Evolutionary conservation across 2,329 filamentous ascomycete species (phyloP).

Genomic region (Orbilia blumenaviensis): DNA sequence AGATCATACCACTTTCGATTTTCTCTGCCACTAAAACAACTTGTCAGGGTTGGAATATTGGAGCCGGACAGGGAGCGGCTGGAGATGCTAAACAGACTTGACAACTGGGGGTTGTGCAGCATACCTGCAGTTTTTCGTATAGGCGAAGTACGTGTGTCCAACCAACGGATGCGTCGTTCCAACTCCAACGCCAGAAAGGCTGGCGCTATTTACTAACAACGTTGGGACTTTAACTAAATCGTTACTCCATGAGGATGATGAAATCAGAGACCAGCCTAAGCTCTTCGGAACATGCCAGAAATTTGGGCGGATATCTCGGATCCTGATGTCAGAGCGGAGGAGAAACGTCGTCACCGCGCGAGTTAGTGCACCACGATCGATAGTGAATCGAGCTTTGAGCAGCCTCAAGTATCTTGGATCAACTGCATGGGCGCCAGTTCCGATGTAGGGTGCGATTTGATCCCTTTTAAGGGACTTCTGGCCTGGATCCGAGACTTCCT

Average conservation of each 20-base stretch:
- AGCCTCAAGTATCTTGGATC: not conserved
- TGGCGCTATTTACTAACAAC: not conserved
- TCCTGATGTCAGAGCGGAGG: not conserved
- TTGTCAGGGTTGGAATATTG: not conserved
- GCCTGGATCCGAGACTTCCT: not conserved
- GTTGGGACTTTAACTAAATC: not conserved
- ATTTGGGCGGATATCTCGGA: not conserved
- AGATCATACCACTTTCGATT: constrained; percentile 5
- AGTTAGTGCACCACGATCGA: too few relatives aligned
- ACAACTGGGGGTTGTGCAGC: not conserved
- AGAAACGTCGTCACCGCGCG: not conserved
- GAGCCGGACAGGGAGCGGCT: not conserved
- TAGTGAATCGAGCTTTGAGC: not conserved
- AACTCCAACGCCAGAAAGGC: not conserved
- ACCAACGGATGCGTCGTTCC: not conserved
- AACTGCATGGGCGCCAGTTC: not conserved
- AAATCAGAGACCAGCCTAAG: not conserved
- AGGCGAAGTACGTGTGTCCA: not conserved
- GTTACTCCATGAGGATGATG: not conserved
- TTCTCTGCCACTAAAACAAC: not conserved
- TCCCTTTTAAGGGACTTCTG: not conserved
- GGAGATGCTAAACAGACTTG: not conserved
- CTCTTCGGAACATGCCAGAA: constrained; percentile 5
- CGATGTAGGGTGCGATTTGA: not conserved
- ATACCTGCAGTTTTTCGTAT: not conserved